Evolutionary conservation across 352 stramenopile species (phyloP), one percentile per base, ranked within the genome.

Genomic region (Globisporangium perplexum): DNA sequence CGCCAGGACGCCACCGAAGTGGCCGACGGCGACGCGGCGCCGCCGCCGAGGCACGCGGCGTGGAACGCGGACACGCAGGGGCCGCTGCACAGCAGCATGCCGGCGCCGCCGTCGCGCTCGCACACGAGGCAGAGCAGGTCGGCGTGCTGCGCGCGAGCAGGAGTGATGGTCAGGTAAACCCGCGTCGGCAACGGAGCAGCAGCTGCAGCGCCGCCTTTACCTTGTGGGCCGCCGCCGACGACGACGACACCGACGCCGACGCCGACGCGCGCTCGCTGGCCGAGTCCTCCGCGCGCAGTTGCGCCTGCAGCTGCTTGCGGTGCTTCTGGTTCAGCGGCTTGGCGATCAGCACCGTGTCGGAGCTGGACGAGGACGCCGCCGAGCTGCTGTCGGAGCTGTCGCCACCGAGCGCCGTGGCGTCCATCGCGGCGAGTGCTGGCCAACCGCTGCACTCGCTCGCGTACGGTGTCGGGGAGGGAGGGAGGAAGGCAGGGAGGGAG

Each of bases 31-130:
- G 62, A 48, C 0, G 31, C 20, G 12, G 17, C 43, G 14, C 42
- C 24, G 11, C 45, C n/a, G 26, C 38, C 45, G 30, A 89, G 65
- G 54, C 83, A 93, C 8, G 50, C 28, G 7, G 61, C 46, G 57
- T 94, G 83, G 52, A 83, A 94, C 39, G 83, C 81, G 6, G 77
- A 83, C 45, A 88, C 80, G 53, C 83, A 94, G 28, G 81, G 77
- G 4, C 83, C 83, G 0, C 66, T 65, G 59, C 83, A 93, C 24
- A 83, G 62, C 10, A 79, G 53, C 36, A 74, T 38, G 14, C 64
- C 76, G 36, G 69, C 77, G 39, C 84, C 71, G 36, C 71, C 74
- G 39, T 86, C 72, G 28, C 64, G 68, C 60, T 90, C 80, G 48
- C 80, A 90, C 4, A 84, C 58, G 35, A 84, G 71, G 62, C 80